Evolutionary conservation across 2,329 filamentous ascomycete species (phyloP).

Genomic region (Exutisphaerella laricina): DNA sequence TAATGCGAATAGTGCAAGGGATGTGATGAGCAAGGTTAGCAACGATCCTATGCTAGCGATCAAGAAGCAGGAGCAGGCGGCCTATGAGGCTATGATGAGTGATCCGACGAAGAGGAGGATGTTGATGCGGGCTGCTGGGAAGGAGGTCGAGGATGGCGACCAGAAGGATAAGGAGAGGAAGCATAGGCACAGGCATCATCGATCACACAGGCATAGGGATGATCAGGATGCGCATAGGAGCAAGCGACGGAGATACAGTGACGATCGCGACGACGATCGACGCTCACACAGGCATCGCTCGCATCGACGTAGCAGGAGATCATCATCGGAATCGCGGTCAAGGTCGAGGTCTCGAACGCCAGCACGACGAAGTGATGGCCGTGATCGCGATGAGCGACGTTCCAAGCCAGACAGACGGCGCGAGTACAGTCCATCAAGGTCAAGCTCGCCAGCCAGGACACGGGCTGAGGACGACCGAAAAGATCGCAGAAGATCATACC

Average conservation of each 20-base stretch:
- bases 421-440: constrained; percentile 28
- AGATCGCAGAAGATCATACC: constrained; percentile 31
- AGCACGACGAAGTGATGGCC: constrained; percentile 18
- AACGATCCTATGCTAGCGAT: constrained; percentile 91
- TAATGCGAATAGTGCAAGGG: constrained; percentile 66
- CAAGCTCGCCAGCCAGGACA: constrained; percentile 37
- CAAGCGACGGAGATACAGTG: constrained; percentile 32
- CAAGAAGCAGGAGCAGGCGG: constrained; percentile 69
- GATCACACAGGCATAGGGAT: constrained; percentile 20
- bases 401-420: constrained; percentile 24
- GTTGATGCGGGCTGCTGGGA: constrained; percentile 50
- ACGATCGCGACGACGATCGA: constrained; percentile 31
- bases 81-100: constrained; percentile 62
- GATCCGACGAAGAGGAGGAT: constrained; percentile 64
- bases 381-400: constrained; percentile 19
- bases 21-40: constrained; percentile 78
- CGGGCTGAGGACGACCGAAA: constrained; percentile 31
- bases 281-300: constrained; percentile 29
- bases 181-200: constrained; percentile 28
- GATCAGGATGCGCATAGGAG: constrained; percentile 27
- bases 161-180: constrained; percentile 26
- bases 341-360: constrained; percentile 23
- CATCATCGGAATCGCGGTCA: constrained; percentile 22
- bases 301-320: constrained; percentile 24
- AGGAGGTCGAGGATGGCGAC: constrained; percentile 26